Percentiles rank a stretch among this genome's conserved stretches.
These are phyloP conservation scores for Cytospora leucostoma DNA, from an alignment of 2,329 filamentous ascomycete species.

Conservation along the genomic window DNA sequence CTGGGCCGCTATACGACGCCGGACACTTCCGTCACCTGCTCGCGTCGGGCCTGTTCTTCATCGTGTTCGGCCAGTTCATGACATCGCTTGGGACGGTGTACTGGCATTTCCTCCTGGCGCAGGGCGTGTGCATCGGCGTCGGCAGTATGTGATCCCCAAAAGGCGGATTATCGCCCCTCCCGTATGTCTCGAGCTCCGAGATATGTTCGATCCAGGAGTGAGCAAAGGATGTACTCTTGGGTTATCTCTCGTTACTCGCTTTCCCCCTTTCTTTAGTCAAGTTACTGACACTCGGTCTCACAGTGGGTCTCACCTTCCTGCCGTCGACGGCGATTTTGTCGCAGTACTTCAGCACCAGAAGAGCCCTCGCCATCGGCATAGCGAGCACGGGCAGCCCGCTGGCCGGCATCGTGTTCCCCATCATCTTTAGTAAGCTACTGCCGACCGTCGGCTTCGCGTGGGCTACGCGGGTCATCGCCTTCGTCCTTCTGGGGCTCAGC, in stretches of 20 bases:
- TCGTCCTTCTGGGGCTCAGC: slow-evolving; percentile 45
- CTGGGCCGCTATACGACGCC: slow-evolving; percentile 45
- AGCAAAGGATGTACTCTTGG: too few species aligned
- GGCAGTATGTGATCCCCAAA: slow-evolving; percentile 30
- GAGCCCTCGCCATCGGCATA: slow-evolving; percentile 39
- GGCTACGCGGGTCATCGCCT: slow-evolving; percentile 53
- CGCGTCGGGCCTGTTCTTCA: slow-evolving; percentile 38
- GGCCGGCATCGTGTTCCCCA: slow-evolving; percentile 48
- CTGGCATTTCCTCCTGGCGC: slow-evolving; percentile 45
- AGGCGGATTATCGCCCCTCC: too few species aligned
- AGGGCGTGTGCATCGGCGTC: slow-evolving; percentile 43
- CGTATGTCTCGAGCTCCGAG: too few species aligned
- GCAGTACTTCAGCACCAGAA: slow-evolving; percentile 42
- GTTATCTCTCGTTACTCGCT: too few species aligned
- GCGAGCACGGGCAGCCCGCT: slow-evolving; percentile 38
- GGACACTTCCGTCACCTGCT: slow-evolving; percentile 45
- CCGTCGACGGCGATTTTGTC: slow-evolving; percentile 42
- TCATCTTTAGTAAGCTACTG: slow-evolving; percentile 42
- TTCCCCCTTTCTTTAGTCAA: too few species aligned
- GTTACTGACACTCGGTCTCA: too few species aligned
- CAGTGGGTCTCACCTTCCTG: slow-evolving; percentile 38
- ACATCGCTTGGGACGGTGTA: slow-evolving; percentile 47
- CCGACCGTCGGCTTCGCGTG: slow-evolving; percentile 40
- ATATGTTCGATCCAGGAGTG: too few species aligned
- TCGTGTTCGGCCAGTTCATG: slow-evolving; percentile 47